phyloP scores from a whole-genome alignment of 495 filamentous ascomycete species.

The Podospora appendiculata region DNA sequence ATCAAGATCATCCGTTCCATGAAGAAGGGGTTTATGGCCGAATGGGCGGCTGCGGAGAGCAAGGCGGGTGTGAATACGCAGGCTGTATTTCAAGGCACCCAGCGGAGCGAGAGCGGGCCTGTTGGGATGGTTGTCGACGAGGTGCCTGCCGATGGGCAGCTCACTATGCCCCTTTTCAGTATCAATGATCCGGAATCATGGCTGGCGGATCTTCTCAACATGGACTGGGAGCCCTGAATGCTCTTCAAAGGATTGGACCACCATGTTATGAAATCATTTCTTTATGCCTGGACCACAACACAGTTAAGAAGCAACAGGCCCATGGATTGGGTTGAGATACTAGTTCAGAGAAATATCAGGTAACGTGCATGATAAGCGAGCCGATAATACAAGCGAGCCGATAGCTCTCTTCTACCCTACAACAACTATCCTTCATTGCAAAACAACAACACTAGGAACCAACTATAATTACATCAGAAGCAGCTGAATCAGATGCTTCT shows the following conservation, averaged over 20 bases:
- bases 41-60: constrained; percentile 1
- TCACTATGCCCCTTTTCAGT: constrained; percentile 6
- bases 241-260: too few relatives aligned
- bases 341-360: too few relatives aligned
- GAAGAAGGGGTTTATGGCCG: constrained; percentile 9
- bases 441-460: too few relatives aligned
- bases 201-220: constrained; percentile 19
- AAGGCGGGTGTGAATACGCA: neutral
- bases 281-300: neutral
- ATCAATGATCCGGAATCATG: constrained; percentile 13
- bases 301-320: neutral
- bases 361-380: too few relatives aligned
- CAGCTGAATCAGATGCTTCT: too few relatives aligned
- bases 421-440: too few relatives aligned
- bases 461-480: too few relatives aligned
- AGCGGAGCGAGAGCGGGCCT: neutral
- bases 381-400: too few relatives aligned
- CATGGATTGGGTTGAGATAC: neutral
- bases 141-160: neutral
- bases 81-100: neutral
- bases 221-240: constrained; percentile 14
- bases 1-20: constrained; percentile 8
- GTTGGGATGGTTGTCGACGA: neutral
- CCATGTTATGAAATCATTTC: too few relatives aligned
- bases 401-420: too few relatives aligned